Percentiles rank a stretch among this genome's conserved stretches.
Evolutionary conservation across 2,329 filamentous ascomycete species (phyloP).

Genomic region (Thyridium curvatum): DNA sequence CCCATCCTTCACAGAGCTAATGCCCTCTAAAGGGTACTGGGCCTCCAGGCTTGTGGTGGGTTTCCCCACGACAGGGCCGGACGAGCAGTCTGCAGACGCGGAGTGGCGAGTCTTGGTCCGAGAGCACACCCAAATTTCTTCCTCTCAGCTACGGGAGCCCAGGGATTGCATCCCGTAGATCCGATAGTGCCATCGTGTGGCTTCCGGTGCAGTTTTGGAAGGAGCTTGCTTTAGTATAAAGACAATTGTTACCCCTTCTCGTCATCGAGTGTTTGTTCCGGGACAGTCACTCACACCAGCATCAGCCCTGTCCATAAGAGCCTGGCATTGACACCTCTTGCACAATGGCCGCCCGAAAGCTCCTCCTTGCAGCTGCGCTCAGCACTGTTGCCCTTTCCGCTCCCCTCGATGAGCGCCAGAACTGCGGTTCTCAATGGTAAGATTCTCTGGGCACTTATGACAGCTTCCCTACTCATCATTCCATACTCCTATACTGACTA

Average conservation of each 20-base stretch:
- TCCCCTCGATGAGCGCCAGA: conserved; percentile 35
- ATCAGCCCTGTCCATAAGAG: conserved; percentile 2
- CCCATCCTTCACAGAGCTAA: too few species aligned
- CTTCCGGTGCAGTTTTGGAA: background rate
- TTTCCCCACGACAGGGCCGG: too few species aligned
- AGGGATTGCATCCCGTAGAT: background rate
- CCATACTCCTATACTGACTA: too few species aligned
- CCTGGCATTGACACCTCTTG: background rate
- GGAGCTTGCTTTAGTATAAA: conserved; percentile 6
- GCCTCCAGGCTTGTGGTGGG: too few species aligned
- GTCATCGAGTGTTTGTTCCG: background rate
- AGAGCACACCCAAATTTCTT: too few species aligned
- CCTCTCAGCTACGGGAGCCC: too few species aligned
- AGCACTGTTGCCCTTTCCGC: conserved; percentile 29
- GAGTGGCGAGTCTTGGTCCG: too few species aligned
- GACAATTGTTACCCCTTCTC: conserved; percentile 2
- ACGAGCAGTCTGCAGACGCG: too few species aligned
- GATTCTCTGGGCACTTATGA: too few species aligned
- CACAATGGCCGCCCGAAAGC: conserved; percentile 15
- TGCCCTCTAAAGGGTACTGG: too few species aligned
- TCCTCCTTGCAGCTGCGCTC: conserved; percentile 26
- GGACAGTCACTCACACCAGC: conserved; percentile 4
- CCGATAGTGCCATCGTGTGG: conserved; percentile 1
- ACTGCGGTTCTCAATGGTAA: conserved; percentile 26
- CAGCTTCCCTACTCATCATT: too few species aligned